A percentile compares a stretch with the other conserved stretches of the same genome.
Evolutionary conservation across 73 alveolate species (phyloP).

Genomic region (Paramecium biaurelia): DNA sequence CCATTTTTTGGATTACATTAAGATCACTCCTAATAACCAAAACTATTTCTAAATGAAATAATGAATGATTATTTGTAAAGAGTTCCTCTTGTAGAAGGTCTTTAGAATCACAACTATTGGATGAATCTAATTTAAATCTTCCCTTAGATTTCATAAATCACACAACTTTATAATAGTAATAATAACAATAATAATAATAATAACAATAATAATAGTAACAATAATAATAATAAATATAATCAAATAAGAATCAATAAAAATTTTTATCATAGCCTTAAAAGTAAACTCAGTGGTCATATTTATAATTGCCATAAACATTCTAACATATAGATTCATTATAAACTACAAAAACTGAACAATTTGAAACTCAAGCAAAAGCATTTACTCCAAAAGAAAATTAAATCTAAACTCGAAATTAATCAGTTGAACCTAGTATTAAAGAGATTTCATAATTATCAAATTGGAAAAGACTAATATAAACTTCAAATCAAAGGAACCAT

Average conservation of each 20-base stretch:
- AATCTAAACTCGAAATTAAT: neutral
- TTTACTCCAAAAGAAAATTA: neutral
- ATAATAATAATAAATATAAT: neutral
- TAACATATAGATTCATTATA: neutral
- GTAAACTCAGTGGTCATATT: neutral
- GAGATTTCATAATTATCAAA: neutral
- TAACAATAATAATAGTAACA: neutral
- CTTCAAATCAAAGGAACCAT: slow-evolving; percentile 23
- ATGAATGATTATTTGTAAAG: neutral
- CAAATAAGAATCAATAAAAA: neutral
- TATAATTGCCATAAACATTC: neutral
- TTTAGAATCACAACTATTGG: neutral
- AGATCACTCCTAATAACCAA: neutral
- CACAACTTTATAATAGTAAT: no score
- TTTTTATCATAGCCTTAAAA: neutral
- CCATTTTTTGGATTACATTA: slow-evolving; percentile 23
- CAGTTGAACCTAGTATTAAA: neutral
- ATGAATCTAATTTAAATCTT: neutral
- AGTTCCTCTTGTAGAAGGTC: neutral
- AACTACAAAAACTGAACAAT: neutral
- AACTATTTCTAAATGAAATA: slow-evolving; percentile 9
- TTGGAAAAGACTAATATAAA: neutral
- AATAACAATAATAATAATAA: neutral
- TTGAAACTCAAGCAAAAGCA: neutral
- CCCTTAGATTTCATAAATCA: no score